Percentiles rank a stretch among this genome's conserved stretches.
Conservation (phyloP, 768 basidiomycete species). For the Mycena albidolilacea region DNA sequence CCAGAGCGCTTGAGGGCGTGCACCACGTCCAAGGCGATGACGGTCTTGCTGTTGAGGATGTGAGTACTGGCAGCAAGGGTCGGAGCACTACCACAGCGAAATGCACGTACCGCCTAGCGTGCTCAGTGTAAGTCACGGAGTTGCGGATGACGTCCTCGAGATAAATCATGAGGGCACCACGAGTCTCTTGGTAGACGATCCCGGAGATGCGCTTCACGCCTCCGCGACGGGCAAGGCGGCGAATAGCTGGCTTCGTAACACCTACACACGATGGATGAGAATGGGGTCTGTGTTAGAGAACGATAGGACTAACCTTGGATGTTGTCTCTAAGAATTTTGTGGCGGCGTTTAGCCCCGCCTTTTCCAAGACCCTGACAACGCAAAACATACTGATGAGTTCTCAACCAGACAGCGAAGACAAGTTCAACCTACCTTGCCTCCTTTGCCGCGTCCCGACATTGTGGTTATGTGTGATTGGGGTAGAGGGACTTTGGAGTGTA, state of each 20-base stretch:
- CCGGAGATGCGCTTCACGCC: constrained; percentile 31
- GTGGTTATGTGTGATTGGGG: constrained; percentile 26
- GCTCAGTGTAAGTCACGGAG: constrained; percentile 22
- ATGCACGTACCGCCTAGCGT: not conserved
- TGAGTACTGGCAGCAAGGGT: not conserved
- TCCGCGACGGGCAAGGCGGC: constrained; percentile 22
- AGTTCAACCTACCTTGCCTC: constrained; percentile 63
- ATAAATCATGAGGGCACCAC: constrained; percentile 24
- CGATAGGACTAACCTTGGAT: constrained; percentile 46
- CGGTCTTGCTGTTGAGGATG: not conserved
- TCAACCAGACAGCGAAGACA: not conserved
- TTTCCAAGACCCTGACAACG: constrained; percentile 72
- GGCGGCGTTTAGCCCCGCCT: constrained; percentile 79
- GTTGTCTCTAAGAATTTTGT: constrained; percentile 78
- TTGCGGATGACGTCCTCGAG: constrained; percentile 27
- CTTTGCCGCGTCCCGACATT: constrained; percentile 84
- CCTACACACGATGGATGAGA: constrained; percentile 6
- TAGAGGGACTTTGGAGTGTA: not conserved
- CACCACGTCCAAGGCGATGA: constrained; percentile 20
- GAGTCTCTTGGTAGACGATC: constrained; percentile 21
- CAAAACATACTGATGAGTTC: not conserved
- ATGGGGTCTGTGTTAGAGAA: not conserved
- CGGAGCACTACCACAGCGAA: not conserved
- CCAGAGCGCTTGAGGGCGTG: constrained; percentile 26
- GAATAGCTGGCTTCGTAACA: constrained; percentile 19